These are phyloP conservation scores for Boletus smithii DNA, from an alignment of 1,284 basidiomycete species.

Conservation along the genomic window DNA sequence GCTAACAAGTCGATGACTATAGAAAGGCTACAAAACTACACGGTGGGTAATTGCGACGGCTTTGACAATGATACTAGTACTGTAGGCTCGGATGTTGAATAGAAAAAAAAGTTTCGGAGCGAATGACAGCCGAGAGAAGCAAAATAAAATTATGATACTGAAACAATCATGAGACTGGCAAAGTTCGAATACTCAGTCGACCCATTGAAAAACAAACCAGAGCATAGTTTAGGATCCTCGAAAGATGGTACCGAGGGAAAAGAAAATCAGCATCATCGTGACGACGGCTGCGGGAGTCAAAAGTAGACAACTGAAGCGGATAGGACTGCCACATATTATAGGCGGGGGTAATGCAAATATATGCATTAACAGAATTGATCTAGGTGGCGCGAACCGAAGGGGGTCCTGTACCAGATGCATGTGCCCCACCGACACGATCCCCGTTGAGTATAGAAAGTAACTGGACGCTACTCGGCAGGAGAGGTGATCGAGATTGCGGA, in stretches of 20 bases:
- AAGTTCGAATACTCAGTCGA: conserved; percentile 25
- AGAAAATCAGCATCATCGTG: conserved; percentile 14
- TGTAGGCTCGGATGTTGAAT: conserved; percentile 24
- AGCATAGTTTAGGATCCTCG: conserved; percentile 20
- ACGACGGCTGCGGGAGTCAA: conserved; percentile 3
- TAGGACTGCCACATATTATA: conserved; percentile 6
- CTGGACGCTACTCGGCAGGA: conserved; percentile 30
- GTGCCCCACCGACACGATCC: conserved; percentile 17
- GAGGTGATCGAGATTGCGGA: conserved; percentile 18
- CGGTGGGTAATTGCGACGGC: conserved; percentile 33
- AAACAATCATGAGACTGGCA: conserved; percentile 22
- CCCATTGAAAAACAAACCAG: conserved; percentile 23
- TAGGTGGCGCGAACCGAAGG: conserved; percentile 27
- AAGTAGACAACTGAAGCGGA: conserved; percentile 4
- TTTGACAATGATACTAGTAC: conserved; percentile 33
- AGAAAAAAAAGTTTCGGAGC: conserved; percentile 12
- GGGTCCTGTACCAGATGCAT: conserved; percentile 10
- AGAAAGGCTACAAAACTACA: conserved; percentile 38
- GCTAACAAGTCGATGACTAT: conserved; percentile 5
- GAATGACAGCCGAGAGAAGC: conserved; percentile 20
- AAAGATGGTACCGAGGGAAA: conserved; percentile 12
- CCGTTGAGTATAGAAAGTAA: conserved; percentile 38
- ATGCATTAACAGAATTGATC: conserved; percentile 17
- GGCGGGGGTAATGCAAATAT: conserved; percentile 21
- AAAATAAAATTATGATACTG: conserved; percentile 34